phyloP scores from a whole-genome alignment of 1,284 basidiomycete species.

The Irpex sp. region DNA sequence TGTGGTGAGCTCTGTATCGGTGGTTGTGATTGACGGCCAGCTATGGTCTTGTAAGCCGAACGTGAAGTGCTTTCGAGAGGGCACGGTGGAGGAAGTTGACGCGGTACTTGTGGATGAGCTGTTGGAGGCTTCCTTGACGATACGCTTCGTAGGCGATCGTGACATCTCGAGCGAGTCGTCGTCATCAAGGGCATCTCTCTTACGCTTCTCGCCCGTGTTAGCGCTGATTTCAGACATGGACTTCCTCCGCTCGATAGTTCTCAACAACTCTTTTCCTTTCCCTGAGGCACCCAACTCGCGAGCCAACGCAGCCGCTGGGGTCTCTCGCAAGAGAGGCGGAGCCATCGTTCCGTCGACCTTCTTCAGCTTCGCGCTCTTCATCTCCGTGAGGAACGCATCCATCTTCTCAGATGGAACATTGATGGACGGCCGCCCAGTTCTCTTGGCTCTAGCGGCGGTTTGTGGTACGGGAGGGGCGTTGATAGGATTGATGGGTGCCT shows the following conservation, averaged over 20 bases:
- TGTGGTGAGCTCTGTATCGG: conserved; percentile 34
- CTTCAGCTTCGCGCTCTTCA: conserved; percentile 65
- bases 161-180: background rate
- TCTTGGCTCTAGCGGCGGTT: conserved; percentile 24
- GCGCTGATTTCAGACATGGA: conserved; percentile 5
- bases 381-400: conserved; percentile 71
- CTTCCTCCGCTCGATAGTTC: conserved; percentile 4
- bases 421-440: conserved; percentile 58
- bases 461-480: conserved; percentile 13
- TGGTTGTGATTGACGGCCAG: conserved; percentile 23
- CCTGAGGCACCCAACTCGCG: conserved; percentile 5
- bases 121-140: conserved; percentile 3
- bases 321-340: conserved; percentile 11
- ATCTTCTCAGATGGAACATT: conserved; percentile 72
- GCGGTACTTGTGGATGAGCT: conserved; percentile 6
- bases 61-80: conserved; percentile 5
- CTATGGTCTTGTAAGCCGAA: conserved; percentile 9
- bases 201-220: conserved; percentile 6
- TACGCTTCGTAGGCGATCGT: conserved; percentile 1
- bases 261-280: conserved; percentile 7
- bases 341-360: conserved; percentile 34
- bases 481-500: conserved; percentile 38
- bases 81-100: background rate
- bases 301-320: background rate
- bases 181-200: conserved; percentile 2